Evolutionary conservation across 352 stramenopile genomes (phyloP), one percentile per base, ranked within the genome.

Genomic region (Aphanomyces euteiches): DNA sequence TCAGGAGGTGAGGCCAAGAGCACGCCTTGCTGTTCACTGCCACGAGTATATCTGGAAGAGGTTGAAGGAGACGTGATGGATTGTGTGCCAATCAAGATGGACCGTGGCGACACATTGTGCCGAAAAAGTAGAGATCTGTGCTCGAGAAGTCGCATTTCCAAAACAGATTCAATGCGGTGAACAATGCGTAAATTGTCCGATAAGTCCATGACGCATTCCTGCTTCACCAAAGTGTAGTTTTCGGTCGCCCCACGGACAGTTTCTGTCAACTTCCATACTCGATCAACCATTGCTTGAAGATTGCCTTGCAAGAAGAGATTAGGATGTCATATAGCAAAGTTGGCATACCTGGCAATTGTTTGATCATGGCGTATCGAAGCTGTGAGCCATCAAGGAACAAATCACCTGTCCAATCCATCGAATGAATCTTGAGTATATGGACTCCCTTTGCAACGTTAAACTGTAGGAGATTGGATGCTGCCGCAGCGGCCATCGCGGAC

Each of bases 131-230:
- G 34, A 3, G 64, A 60, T 4, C 36, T 38, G 4, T 70, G 64
- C 47, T 63, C 45, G 17, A 70, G 34, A 36, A 70, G 15, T n/a
- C 53, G 53, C 64, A 70, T 70, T 34, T 70, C 64, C 36, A 70
- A 34, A 7, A 70, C 15, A 5, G 64, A 70, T 47, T 70, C 64
- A 13, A 70, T 28, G 17, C 64, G 64, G 12, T 37, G 10, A 4
- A 56, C 41, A 28, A 70, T 21, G 19, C 53, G 64, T 7, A 56
- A 36, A 7, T 34, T 48, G n/a, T 28, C 36, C 34, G 47, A 13
- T 38, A 70, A 34, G 6, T 61, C 38, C 12, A 61, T 0, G 17
- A 70, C n/a, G 34, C 39, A 61, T 47, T 61, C 45, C 39, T 70
- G 64, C 1, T 19, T 34, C 37, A 63, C 10, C 15, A 70, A 36